phyloP scores from a whole-genome alignment of 2,329 filamentous ascomycete species.

The Ophiocordyceps camponoti-floridani region DNA sequence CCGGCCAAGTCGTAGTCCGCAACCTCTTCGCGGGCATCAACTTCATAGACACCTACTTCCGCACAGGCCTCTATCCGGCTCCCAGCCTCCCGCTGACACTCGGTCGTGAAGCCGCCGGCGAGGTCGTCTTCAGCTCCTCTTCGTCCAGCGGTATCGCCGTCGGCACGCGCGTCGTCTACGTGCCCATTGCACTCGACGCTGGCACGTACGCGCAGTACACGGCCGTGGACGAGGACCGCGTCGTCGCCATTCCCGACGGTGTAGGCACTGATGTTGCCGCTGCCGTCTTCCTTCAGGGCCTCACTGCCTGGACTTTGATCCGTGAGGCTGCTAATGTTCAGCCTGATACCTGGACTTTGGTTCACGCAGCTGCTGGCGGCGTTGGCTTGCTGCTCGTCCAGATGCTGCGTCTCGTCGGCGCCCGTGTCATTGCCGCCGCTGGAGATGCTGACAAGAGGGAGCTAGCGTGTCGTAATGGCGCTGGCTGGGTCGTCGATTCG shows the following conservation, averaged over 20 bases:
- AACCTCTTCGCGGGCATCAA: slow-evolving; percentile 72
- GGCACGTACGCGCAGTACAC: slow-evolving; percentile 40
- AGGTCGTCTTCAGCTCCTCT: slow-evolving; percentile 31
- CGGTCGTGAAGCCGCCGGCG: slow-evolving; percentile 64
- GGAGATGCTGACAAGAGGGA: slow-evolving; percentile 54
- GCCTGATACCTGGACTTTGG: slow-evolving; percentile 42
- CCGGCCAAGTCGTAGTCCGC: slow-evolving; percentile 62
- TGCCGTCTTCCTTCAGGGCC: slow-evolving; percentile 58
- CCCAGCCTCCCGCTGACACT: slow-evolving; percentile 53
- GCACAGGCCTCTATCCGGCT: slow-evolving; percentile 60
- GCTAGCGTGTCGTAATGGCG: slow-evolving; percentile 52
- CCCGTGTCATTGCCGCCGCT: slow-evolving; percentile 64
- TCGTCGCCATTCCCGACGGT: slow-evolving; percentile 44
- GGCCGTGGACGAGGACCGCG: slow-evolving; percentile 30
- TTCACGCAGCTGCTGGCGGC: slow-evolving; percentile 75
- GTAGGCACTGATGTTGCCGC: slow-evolving; percentile 45
- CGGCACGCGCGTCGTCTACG: slow-evolving; percentile 57
- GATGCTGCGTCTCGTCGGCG: slow-evolving; percentile 54
- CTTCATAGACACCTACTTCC: slow-evolving; percentile 86
- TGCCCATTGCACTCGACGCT: slow-evolving; percentile 20
- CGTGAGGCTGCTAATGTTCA: slow-evolving; percentile 55
- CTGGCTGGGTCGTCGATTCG: slow-evolving; percentile 57
- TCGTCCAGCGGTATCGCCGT: slow-evolving; percentile 31
- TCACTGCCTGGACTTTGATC: slow-evolving; percentile 67
- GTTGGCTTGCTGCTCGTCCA: slow-evolving; percentile 62